Evolutionary conservation across 495 filamentous ascomycete species (phyloP), one percentile per base, ranked within the genome.

Genomic region (Xylaria nigripes): DNA sequence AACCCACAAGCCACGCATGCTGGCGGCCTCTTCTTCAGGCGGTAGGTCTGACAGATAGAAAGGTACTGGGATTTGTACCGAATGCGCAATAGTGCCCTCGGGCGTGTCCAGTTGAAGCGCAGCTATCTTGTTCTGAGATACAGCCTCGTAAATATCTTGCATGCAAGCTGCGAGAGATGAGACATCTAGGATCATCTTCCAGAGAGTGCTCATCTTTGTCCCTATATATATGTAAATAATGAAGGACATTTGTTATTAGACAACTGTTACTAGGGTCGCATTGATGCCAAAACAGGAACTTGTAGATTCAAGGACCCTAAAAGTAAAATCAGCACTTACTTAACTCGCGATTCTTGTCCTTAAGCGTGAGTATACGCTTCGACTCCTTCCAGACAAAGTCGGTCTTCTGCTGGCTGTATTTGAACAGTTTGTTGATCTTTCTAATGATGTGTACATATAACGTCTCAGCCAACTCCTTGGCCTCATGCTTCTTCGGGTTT

Each of bases 351-450:
- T 83, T 89, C 61, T 87, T 87, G 52, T 90, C 83, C 62, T 92
- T 90, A 50, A 90, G 72, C 10, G 77, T 68, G 19, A 88, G 70
- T 25, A 98, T 93, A 48, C 80, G 76, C 63, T 89, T 85, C 1
- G 86, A 83, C 64, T 98, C 87, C 57, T 79, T 85, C 83, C 86
- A 91, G 1, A 98, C 89, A 67, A 95, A 96, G 55, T 86, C 81
- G 42, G 81, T 86, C 52, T 84, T 85, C 55, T 87, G 86, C 69
- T 98, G 93, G 66, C 91, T 90, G 72, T 88, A 89, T 60, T 90
- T 92, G 56, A 96, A 78, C 3, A 86, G 86, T 68, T 92, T 90
- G 51, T 87, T 86, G 56, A 95, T 84, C 65, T 91, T 92, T 70
- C 87, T 92, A 59, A 88, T 86, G 21, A 96, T 84, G 64, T 95